Base-by-base conservation (phyloP, 2,329 filamentous ascomycete genomes). In the Monosporascus sp. region DNA sequence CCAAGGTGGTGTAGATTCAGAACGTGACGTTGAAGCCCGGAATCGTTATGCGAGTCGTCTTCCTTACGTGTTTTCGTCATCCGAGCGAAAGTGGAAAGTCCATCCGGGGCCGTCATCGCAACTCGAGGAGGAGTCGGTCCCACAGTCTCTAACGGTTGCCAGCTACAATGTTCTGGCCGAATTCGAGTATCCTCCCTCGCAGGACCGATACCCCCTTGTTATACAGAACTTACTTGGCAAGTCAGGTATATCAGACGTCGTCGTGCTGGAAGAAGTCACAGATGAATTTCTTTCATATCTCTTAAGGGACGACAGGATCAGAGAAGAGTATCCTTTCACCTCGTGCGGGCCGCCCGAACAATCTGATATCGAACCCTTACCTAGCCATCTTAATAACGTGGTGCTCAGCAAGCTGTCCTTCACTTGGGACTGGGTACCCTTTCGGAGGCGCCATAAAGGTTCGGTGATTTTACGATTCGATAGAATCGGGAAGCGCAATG, bases 241-340 rank as follows among this genome's bases (percentile, higher is more conserved):
- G 5, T 64, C 68, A 7, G 76, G 77, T 3, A 54, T 62, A 1
- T 71, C 79, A 7, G 78, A 82, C 52, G 66, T 81, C 3, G 58
- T 82, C 8, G 70, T 81, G 3, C 72, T 88, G 5, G 78, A 88
- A 63, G 85, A 87, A 67, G 80, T 87, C 1, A 85, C 83, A 0
- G 84, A 87, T 56, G 75, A 81, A 41, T 86, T 87, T 55, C 74
- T 88, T 0, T 73, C 75, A 0, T 77, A 75, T 53, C 69, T 88
- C 1, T 76, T 87, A 2, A 61, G 64, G 3, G 65, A 81, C 52
- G 54, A 68, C 2, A 61, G 68, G 2, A 70, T 87, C 24, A 73
- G 74, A 27, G 58, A 66, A 11, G 68, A 65, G 2, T 87, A 85
- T 57, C 73, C 77, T 1, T 87, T 78, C 62, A 67, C 71, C n/a